phyloP scores from a whole-genome alignment of 176 grass and related monocot species.

The Avena sativa region DNA sequence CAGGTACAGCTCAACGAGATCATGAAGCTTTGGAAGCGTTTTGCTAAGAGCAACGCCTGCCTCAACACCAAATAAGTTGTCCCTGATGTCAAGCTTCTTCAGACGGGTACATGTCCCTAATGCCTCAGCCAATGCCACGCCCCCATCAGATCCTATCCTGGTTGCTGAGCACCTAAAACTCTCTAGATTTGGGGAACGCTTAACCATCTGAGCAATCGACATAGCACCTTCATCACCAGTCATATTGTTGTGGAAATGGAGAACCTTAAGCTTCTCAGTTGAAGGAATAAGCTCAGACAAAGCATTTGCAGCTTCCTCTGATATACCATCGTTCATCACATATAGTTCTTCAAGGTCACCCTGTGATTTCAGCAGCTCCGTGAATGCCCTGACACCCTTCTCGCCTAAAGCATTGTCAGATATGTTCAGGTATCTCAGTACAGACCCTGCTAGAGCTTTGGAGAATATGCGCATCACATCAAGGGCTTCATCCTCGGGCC shows the following conservation, averaged over 20 bases:
- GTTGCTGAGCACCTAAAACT: conserved; percentile 22
- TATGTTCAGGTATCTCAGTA: conserved; percentile 25
- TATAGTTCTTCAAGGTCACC: not conserved
- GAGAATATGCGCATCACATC: conserved; percentile 28
- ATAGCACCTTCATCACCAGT: conserved; percentile 29
- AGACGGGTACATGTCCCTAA: conserved; percentile 6
- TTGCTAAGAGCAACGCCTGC: conserved; percentile 13
- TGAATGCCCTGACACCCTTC: conserved; percentile 23
- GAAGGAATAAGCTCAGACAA: conserved; percentile 21
- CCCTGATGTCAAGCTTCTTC: conserved; percentile 18
- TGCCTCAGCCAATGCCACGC: conserved; percentile 10
- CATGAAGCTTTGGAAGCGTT: not conserved
- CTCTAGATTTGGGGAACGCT: conserved; percentile 1
- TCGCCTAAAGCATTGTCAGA: conserved; percentile 17
- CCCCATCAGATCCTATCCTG: conserved; percentile 8
- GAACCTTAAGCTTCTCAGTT: conserved; percentile 21
- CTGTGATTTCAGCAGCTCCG: conserved; percentile 11
- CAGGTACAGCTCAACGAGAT: not conserved
- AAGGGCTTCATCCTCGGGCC: conserved; percentile 26
- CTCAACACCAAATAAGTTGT: conserved; percentile 10
- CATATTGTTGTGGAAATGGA: conserved; percentile 28
- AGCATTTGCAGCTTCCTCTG: conserved; percentile 7
- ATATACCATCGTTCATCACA: conserved; percentile 16
- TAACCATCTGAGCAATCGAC: not conserved
- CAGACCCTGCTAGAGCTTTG: conserved; percentile 2